Evolutionary conservation across 2,329 filamentous ascomycete genomes (phyloP).

Genomic region (Penicillium expansum): DNA sequence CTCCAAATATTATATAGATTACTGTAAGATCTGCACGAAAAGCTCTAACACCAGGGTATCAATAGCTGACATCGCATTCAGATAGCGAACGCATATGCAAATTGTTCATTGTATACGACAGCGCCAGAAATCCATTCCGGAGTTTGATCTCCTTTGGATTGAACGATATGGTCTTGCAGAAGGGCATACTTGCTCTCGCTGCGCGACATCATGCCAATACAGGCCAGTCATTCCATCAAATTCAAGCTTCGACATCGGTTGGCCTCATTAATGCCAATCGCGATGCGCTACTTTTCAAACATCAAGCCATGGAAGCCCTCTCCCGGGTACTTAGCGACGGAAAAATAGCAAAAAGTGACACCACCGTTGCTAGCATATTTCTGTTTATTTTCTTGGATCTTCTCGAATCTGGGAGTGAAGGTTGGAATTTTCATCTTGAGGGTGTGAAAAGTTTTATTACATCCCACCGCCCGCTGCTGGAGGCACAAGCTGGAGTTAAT

Average conservation of each 20-base stretch:
- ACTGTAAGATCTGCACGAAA: background rate
- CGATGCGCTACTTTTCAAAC: conserved; percentile 35
- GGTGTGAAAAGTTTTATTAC: conserved; percentile 32
- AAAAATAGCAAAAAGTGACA: conserved; percentile 19
- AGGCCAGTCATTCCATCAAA: conserved; percentile 24
- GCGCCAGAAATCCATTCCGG: conserved; percentile 34
- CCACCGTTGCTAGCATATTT: conserved; percentile 36
- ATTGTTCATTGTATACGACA: conserved; percentile 37
- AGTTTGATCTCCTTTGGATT: conserved; percentile 33
- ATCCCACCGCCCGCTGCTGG: conserved; percentile 10
- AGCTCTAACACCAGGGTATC: background rate
- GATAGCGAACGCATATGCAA: conserved; percentile 38
- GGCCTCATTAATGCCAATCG: conserved; percentile 20
- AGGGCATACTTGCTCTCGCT: conserved; percentile 34
- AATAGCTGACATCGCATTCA: conserved; percentile 6
- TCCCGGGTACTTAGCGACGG: conserved; percentile 20
- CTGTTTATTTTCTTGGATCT: conserved; percentile 35
- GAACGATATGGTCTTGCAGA: conserved; percentile 28
- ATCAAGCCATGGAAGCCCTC: conserved; percentile 34
- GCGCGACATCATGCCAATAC: conserved; percentile 35
- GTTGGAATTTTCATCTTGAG: conserved; percentile 36
- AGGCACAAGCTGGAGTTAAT: conserved; percentile 12
- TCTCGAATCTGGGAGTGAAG: conserved; percentile 33
- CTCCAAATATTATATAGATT: conserved; percentile 9
- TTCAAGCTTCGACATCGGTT: conserved; percentile 6